phyloP scores from a whole-genome alignment of 306 rosid genomes.

The Vicia villosa region DNA sequence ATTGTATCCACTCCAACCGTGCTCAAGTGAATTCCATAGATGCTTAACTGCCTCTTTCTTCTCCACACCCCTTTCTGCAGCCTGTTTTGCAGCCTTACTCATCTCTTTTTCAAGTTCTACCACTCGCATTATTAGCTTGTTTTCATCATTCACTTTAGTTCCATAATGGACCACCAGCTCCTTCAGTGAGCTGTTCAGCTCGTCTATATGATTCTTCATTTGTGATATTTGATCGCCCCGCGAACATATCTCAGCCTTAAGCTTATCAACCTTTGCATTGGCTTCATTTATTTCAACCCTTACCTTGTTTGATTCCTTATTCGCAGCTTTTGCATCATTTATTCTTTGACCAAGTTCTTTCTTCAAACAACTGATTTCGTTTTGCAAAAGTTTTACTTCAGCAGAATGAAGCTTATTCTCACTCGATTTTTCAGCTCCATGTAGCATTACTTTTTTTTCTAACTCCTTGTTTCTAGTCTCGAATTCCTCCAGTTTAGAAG shows the following conservation, averaged over 20 bases:
- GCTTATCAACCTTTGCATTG: constrained; percentile 41
- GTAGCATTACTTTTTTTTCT: constrained; percentile 38
- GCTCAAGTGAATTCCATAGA: too few species aligned
- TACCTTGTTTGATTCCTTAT: constrained; percentile 56
- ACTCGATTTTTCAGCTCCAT: constrained; percentile 51
- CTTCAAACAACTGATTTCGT: constrained; percentile 52
- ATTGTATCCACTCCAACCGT: too few species aligned
- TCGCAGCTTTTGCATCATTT: constrained; percentile 49
- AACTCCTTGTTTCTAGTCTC: constrained; percentile 38
- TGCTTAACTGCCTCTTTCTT: too few species aligned
- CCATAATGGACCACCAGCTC: constrained; percentile 33
- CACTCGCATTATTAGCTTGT: constrained; percentile 55
- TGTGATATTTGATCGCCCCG: constrained; percentile 52
- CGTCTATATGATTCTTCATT: constrained; percentile 45
- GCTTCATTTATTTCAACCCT: constrained; percentile 58
- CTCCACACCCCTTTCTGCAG: too few species aligned
- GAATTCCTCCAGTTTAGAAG: constrained; percentile 35
- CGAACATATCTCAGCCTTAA: constrained; percentile 50
- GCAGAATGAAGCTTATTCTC: constrained; percentile 44
- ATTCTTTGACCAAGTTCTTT: constrained; percentile 51
- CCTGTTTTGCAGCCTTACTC: constrained; percentile 3
- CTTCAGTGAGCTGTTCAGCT: constrained; percentile 35
- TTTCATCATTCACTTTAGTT: constrained; percentile 30
- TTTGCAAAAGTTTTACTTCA: constrained; percentile 51
- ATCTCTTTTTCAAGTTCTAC: constrained; percentile 60